Base-by-base conservation (phyloP, 225 moss, liverwort and hornwort genomes). In the Polytrichum commune region DNA sequence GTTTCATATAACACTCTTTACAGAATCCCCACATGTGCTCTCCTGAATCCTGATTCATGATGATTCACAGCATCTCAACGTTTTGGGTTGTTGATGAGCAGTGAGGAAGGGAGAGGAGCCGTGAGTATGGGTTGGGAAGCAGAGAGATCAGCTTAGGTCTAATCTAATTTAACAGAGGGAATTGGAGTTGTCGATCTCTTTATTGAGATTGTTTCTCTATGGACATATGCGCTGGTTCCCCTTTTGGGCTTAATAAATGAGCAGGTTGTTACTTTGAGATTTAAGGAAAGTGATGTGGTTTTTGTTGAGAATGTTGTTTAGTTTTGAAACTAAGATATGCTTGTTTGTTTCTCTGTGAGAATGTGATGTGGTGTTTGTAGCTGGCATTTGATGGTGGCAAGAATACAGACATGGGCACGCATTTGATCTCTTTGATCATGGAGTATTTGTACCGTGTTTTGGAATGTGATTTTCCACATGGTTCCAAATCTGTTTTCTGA, bases 191-290 rank as follows among this genome's bases (percentile, higher is more conserved):
- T 54, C 16, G 54, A 53, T 28, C 46, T 26, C 16, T 68, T 9
- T 7, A 4, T 53, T 68, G 67, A 67, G 67, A 22, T 53, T 19
- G 5, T 13, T 53, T 68, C 27, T 54, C 67, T 54, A 16, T 54
- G 16, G 54, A 28, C 38, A 66, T 38, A 18, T 8, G 19, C n/a
- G 9, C 54, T 35, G 67, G 67, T 68, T 54, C 13, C 38, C 25
- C 10, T 68, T 3, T 54, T 33, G 3, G 53, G 54, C 54, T 68
- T 68, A 68, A 55, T 68, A 68, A 68, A 10, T 54, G 6, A 68
- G 54, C 54, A 53, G 67, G 67, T 67, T 67, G 53, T 4, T 54
- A 4, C 19, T 7, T 27, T 7, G 19, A 23, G 27, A 26, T 62
- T 62, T 1, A 20, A 8, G 58, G 6, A 58, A 58, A n/a, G n/a